Base-by-base conservation (phyloP, 441 rosid species). In the Brassica balearica region DNA sequence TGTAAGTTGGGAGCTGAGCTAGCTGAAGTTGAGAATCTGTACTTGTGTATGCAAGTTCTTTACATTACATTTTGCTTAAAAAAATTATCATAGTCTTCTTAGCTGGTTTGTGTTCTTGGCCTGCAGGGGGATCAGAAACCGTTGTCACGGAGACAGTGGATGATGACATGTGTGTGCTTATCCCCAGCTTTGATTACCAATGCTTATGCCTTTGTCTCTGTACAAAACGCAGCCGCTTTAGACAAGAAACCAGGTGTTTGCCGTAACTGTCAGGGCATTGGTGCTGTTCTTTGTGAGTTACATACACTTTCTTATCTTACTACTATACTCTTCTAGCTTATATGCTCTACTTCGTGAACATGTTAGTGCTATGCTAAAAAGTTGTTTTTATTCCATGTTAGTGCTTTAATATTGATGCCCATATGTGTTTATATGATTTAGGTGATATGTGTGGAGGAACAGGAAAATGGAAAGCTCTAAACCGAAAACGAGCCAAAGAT, bases 381-480 rank as follows among this genome's bases (percentile, higher is more conserved):
- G 19, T 59, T 53, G 46, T 53, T 69, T 25, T 25, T 25, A 25
- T 25, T 25, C 27, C 27, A 25, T 25, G 27, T 25, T 25, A 25
- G 27, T 25, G 27, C 27, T 32, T 32, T 34, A 17, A 15, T 15
- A 55, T 55, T 53, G 59, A 15, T 53, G 59, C 22, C 10, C 2
- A 1, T 53, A 53, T 58, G 0, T n/a, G 68, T 75, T 85, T 69
- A 8, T 84, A 25, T 51, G 77, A 48, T 71, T 68, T 84, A 92
- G 98, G 98, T 78, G 98, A 95, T 81, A 95, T 95, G 98, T 92
- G 98, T 85, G 98, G 97, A 63, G 97, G 98, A 73, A 95, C 98
- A 70, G 97, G 98, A 84, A 95, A 95, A 85, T 95, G 97, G 98
- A 95, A 92, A 80, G 97, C 98, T 74, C 97, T 95, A 19, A 92